Percentiles rank a stretch among this genome's conserved stretches.
Conservation (phyloP, 2,329 filamentous ascomycete genomes). For the Polychaeton citri region DNA sequence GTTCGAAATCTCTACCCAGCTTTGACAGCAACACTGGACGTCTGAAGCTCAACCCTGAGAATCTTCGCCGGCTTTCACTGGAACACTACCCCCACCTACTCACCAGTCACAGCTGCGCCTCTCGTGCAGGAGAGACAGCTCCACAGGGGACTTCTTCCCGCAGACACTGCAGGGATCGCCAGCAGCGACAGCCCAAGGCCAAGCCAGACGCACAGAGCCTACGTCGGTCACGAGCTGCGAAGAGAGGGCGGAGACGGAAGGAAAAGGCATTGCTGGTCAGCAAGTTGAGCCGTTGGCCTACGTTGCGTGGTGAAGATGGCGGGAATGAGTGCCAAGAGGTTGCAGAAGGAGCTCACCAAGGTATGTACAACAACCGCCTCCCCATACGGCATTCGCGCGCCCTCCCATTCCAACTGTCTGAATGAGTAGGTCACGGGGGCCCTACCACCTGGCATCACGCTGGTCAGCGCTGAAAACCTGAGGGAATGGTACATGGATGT, state of each 20-base stretch:
- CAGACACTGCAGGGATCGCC: background rate
- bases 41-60: background rate
- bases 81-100: background rate
- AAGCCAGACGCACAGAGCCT: background rate
- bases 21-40: background rate
- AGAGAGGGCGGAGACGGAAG: background rate
- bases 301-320: slow-evolving; percentile 11
- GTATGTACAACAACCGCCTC: slow-evolving; percentile 21
- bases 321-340: slow-evolving; percentile 23
- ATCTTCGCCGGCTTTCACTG: background rate
- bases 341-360: slow-evolving; percentile 43
- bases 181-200: background rate
- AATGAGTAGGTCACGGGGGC: slow-evolving; percentile 39
- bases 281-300: background rate
- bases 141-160: background rate
- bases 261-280: background rate
- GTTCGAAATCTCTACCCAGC: background rate
- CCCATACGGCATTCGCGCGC: background rate
- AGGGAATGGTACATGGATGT: slow-evolving; percentile 91
- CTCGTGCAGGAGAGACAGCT: background rate
- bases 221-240: background rate
- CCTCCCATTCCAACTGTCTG: background rate
- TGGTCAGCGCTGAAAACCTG: slow-evolving; percentile 70
- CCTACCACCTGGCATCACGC: slow-evolving; percentile 55
- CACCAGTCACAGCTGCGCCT: background rate